Evolutionary conservation across 768 basidiomycete species (phyloP).

Genomic region (Serendipita sp.): DNA sequence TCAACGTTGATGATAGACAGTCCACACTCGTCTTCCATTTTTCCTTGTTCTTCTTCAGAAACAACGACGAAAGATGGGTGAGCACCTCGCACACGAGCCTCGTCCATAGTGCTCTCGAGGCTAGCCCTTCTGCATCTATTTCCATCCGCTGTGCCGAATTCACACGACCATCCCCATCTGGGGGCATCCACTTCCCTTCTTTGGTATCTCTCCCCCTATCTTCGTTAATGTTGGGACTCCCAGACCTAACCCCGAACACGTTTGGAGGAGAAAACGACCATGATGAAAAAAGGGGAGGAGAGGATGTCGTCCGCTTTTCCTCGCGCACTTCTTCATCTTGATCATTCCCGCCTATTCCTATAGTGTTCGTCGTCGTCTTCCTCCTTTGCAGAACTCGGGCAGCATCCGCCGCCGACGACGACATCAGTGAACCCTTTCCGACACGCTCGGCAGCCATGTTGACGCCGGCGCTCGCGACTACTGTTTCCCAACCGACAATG

Average conservation of each 20-base stretch:
- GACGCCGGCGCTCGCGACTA: too few species aligned
- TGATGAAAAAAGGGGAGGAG: neutral
- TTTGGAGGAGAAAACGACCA: neutral
- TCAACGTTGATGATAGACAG: too few species aligned
- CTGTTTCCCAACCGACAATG: too few species aligned
- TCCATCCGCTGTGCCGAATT: neutral
- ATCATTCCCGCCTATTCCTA: too few species aligned
- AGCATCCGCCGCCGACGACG: too few species aligned
- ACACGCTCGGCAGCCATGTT: too few species aligned
- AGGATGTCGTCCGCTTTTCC: neutral
- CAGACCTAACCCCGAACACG: neutral
- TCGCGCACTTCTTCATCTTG: too few species aligned
- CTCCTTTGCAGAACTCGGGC: too few species aligned
- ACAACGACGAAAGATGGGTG: neutral
- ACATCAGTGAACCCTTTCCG: too few species aligned
- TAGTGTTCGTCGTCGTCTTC: too few species aligned
- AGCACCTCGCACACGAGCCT: neutral
- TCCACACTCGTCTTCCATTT: neutral
- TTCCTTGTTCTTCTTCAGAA: neutral
- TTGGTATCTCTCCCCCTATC: neutral
- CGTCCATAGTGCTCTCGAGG: neutral
- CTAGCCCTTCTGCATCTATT: neutral
- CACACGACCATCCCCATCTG: too few species aligned
- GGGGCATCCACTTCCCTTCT: neutral
- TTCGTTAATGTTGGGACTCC: neutral